Conservation (phyloP, 2,329 filamentous ascomycete genomes). For the Aureobasidium melanogenum region DNA sequence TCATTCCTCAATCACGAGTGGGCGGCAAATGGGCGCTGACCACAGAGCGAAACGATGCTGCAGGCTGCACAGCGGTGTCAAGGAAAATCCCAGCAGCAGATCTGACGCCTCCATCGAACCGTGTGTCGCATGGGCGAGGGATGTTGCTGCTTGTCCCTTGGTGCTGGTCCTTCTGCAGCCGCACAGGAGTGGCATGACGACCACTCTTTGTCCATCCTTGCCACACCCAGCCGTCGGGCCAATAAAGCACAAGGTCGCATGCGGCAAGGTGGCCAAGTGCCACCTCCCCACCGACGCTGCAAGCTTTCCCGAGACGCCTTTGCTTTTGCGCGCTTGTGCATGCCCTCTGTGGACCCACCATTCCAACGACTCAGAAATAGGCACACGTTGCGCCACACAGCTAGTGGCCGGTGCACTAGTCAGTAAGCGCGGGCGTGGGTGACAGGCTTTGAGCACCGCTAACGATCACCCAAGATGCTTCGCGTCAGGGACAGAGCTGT, state of each 20-base stretch:
- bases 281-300: background rate
- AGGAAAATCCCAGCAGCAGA: constrained; percentile 10
- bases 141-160: constrained; percentile 5
- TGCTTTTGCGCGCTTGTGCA: constrained; percentile 12
- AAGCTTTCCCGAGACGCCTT: constrained; percentile 11
- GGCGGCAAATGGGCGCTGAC: constrained; percentile 9
- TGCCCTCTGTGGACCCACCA: constrained; percentile 12
- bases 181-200: constrained; percentile 11
- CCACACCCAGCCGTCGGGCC: constrained; percentile 7
- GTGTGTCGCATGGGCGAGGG: constrained; percentile 11
- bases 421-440: constrained; percentile 10
- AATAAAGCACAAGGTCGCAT: constrained; percentile 10
- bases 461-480: constrained; percentile 8
- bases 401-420: constrained; percentile 9
- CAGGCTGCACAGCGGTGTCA: constrained; percentile 6
- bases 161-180: background rate
- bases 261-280: constrained; percentile 8
- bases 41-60: constrained; percentile 9
- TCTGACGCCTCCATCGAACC: constrained; percentile 6
- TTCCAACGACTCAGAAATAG: constrained; percentile 13
- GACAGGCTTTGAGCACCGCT: constrained; percentile 11
- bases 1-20: background rate
- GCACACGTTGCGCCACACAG: constrained; percentile 12
- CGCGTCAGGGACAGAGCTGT: constrained; percentile 11
- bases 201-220: constrained; percentile 13